Evolutionary conservation across 805 yeast genomes (phyloP).

Genomic region (Ogataea nakhonphanomensis): DNA sequence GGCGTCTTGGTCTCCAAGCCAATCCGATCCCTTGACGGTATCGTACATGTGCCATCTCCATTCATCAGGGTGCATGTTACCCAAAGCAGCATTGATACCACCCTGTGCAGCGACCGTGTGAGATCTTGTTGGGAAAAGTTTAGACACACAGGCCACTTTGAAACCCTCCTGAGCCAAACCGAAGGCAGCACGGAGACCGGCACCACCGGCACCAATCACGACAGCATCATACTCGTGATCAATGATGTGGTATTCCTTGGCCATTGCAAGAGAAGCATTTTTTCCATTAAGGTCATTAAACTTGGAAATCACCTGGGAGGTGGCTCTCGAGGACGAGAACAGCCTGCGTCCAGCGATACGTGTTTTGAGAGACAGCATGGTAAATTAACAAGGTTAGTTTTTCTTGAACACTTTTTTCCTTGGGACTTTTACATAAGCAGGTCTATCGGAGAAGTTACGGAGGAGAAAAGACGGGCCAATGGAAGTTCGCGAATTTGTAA

Average conservation of each 20-base stretch:
- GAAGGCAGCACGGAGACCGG: constrained; percentile 97
- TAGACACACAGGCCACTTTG: constrained; percentile 96
- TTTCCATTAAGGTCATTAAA: constrained; percentile 45
- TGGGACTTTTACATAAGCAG: constrained; percentile 10
- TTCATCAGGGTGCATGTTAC: constrained; percentile 96
- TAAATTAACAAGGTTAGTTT: constrained; percentile 18
- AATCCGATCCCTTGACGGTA: constrained; percentile 98
- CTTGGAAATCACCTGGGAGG: constrained; percentile 34
- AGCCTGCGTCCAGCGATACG: constrained; percentile 21
- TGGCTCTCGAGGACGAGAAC: constrained; percentile 28
- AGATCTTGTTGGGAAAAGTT: constrained; percentile 96
- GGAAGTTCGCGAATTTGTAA: constrained; percentile 12
- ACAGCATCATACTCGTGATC: constrained; percentile 98
- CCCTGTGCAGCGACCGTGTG: constrained; percentile 99
- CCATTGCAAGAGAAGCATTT: constrained; percentile 50
- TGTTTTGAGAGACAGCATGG: constrained; percentile 11
- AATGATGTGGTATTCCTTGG: constrained; percentile 80
- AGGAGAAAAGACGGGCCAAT: constrained; percentile 13
- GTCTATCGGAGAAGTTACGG: constrained; percentile 16
- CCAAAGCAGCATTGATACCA: constrained; percentile 98
- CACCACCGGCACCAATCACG: constrained; percentile 99
- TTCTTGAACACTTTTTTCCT: constrained; percentile 23
- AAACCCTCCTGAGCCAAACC: constrained; percentile 96
- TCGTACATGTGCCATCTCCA: constrained; percentile 99
- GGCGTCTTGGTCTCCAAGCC: constrained; percentile 99